Evolutionary conservation across 2,329 filamentous ascomycete genomes (phyloP), one percentile per base, ranked within the genome.

Genomic region (Penicillium sp.): DNA sequence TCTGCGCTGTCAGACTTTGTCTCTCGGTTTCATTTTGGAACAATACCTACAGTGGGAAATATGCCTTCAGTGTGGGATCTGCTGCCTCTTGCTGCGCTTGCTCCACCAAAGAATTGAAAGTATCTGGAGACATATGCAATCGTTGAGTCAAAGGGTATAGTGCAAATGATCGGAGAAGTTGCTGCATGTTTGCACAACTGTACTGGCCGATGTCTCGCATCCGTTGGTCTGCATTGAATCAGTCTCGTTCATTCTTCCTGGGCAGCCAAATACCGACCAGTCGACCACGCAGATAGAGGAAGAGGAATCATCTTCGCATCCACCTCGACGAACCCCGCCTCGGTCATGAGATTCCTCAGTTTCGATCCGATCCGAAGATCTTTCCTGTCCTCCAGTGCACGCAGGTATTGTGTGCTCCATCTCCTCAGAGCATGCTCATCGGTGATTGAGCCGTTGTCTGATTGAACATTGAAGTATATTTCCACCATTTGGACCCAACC

Each of bases 401-500:
- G 77, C 63, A 88, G 74, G 68, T 89, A 89, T 53, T 78, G 77
- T 50, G 79, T 80, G 46, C 87, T 90, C 88, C 88, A 91, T 61
- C 82, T 70, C 55, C 78, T 72, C 50, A 92, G 77, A 2, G 85
- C 87, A 69, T 89, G 83, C 50, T 81, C 82, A 49, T 86, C 81
- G 11, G 84, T 86, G 64, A 94, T 76, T n/a, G 84, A 85, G 5
- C 91, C 91, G 66, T 90, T 95, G 64, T 93, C 86, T 0, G 90
- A 96, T 71, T 96, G 92, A 26, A 90, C 86, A 61, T 91, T 90
- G 72, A 87, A 88, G 68, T 95, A 91, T 65, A 92, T 83, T 69
- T 96, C 92, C n/a, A 90, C 84, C 82, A 96, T 87, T 69, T 96
- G 91, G 57, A 89, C 82, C 90, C 91, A 96, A 1, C 92, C 92